Percentiles rank a stretch among this genome's conserved stretches.
Conservation (phyloP, 768 basidiomycete species). For the Holtermannia corniformis region DNA sequence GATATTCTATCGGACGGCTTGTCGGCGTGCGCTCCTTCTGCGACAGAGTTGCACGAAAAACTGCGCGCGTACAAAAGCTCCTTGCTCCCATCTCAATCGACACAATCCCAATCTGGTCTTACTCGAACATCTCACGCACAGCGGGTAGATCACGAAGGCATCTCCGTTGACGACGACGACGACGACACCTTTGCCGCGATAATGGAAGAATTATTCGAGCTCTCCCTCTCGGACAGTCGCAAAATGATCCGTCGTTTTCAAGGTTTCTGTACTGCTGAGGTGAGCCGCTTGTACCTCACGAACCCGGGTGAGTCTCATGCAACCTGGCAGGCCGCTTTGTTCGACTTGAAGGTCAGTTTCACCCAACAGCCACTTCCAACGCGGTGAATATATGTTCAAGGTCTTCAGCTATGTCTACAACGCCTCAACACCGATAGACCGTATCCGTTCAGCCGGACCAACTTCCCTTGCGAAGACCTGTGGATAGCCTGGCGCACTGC, state of each 20-base stretch:
- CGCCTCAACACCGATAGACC: conserved; percentile 73
- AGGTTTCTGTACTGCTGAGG: no score
- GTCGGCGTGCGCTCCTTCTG: conserved; percentile 60
- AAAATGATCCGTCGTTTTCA: no score
- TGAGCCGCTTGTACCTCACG: no score
- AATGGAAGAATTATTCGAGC: no score
- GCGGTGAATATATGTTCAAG: no score
- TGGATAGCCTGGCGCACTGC: conserved; percentile 74
- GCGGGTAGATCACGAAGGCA: neutral
- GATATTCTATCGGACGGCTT: conserved; percentile 74
- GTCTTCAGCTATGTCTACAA: conserved; percentile 69
- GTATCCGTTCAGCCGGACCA: conserved; percentile 76
- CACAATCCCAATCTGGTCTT: conserved; percentile 43
- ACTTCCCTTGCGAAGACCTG: conserved; percentile 72
- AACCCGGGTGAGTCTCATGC: no score
- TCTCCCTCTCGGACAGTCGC: no score
- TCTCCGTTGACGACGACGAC: neutral
- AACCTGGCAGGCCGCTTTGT: no score
- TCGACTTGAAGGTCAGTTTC: no score
- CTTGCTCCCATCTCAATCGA: conserved; percentile 57
- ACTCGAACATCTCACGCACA: neutral
- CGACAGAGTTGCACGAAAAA: conserved; percentile 69
- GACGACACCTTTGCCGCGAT: neutral
- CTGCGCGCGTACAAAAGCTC: conserved; percentile 69
- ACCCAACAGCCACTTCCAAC: no score